Conservation (phyloP, 257 asterid genomes). For the Solanum etuberosum region DNA sequence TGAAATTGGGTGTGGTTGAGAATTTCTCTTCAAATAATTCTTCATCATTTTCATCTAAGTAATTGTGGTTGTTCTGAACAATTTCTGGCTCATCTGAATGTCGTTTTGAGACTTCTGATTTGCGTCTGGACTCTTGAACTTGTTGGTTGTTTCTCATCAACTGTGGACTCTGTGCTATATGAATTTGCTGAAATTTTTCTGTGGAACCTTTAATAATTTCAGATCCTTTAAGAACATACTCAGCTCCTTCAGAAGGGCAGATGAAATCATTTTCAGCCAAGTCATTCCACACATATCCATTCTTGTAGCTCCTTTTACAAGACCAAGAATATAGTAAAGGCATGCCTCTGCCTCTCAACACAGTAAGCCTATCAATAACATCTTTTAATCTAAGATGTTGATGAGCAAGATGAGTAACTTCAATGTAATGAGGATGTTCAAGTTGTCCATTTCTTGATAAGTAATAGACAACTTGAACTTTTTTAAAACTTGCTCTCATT, state of each 20-base stretch:
- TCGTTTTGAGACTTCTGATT: slow-evolving; percentile 9
- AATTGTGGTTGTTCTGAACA: not conserved
- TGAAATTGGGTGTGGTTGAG: slow-evolving; percentile 10
- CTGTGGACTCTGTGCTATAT: slow-evolving; percentile 4
- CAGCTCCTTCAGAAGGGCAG: slow-evolving; percentile 74
- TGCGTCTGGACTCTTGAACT: slow-evolving; percentile 18
- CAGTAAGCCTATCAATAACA: slow-evolving; percentile 55
- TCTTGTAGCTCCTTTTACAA: slow-evolving; percentile 93
- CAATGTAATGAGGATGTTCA: slow-evolving; percentile 86
- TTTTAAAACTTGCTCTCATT: slow-evolving; percentile 38
- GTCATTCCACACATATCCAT: slow-evolving; percentile 91
- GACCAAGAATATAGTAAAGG: slow-evolving; percentile 94
- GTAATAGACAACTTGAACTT: slow-evolving; percentile 64
- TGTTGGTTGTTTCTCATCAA: not conserved
- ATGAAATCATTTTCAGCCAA: slow-evolving; percentile 57
- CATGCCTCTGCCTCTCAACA: slow-evolving; percentile 76
- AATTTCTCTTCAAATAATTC: slow-evolving; percentile 26
- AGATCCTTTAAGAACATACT: slow-evolving; percentile 83
- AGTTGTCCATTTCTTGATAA: slow-evolving; percentile 85
- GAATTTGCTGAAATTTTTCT: slow-evolving; percentile 40
- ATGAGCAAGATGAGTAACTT: slow-evolving; percentile 52
- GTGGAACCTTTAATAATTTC: slow-evolving; percentile 38
- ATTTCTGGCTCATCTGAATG: slow-evolving; percentile 15
- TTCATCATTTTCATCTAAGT: slow-evolving; percentile 9
- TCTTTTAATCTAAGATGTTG: slow-evolving; percentile 76